Percentiles rank a stretch among this genome's conserved stretches.
Conservation (phyloP, 2,329 filamentous ascomycete genomes). For the Nemania serpens region DNA sequence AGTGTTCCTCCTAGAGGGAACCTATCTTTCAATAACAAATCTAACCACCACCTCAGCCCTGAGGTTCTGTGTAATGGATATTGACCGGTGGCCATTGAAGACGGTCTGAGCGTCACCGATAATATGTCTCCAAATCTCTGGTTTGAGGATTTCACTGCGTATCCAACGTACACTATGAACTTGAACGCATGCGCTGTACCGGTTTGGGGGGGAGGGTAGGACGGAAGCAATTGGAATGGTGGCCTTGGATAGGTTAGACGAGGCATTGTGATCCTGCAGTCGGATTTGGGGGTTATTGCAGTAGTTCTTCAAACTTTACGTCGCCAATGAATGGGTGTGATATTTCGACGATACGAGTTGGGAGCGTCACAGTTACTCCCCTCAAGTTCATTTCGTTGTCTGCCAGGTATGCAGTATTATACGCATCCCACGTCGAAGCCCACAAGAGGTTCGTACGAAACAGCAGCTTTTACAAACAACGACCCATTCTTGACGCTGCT, state of each 20-base stretch:
- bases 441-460: too few species aligned
- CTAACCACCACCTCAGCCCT: slow-evolving; percentile 33
- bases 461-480: too few species aligned
- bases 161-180: neutral
- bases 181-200: slow-evolving; percentile 30
- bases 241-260: slow-evolving; percentile 34
- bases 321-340: slow-evolving; percentile 18
- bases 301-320: slow-evolving; percentile 3
- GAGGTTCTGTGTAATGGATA: slow-evolving; percentile 12
- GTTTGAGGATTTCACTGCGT: neutral
- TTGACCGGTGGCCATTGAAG: slow-evolving; percentile 14
- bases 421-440: slow-evolving; percentile 34
- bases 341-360: slow-evolving; percentile 6
- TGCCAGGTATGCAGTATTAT: slow-evolving; percentile 37
- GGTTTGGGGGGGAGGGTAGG: slow-evolving; percentile 32
- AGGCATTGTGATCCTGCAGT: slow-evolving; percentile 24
- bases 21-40: slow-evolving; percentile 8
- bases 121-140: slow-evolving; percentile 17
- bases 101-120: slow-evolving; percentile 21
- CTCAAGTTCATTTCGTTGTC: neutral
- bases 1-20: too few species aligned
- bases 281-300: slow-evolving; percentile 13
- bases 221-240: slow-evolving; percentile 35
- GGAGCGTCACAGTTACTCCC: neutral
- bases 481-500: slow-evolving; percentile 4